Evolutionary conservation across 108 stramenopile species (phyloP), one percentile per base, ranked within the genome.

Genomic region (Fragilaria crotonensis): DNA sequence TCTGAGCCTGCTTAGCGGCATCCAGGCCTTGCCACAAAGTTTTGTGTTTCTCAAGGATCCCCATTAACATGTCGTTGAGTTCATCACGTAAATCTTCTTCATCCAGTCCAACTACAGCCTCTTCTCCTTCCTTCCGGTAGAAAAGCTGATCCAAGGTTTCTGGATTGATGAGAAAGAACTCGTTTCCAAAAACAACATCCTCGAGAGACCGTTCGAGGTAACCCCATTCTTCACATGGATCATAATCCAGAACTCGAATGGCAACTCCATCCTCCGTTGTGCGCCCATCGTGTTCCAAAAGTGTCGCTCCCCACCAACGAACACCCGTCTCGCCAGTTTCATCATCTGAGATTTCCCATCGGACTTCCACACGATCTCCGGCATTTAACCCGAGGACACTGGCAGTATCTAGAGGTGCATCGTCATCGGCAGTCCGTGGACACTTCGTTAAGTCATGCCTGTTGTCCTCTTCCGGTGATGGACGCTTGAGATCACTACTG

Each of bases 231-330:
- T 56, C 62, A n/a, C 33, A 59, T 9, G 73, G 59, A 54, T 80
- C 79, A 56, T 84, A 80, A 18, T 67, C 64, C 31, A 80, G 54
- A 5, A 45, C 52, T 9, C 79, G 76, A 49, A 84, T 70, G 23
- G 79, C 73, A 25, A 83, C 78, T 33, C 60, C 53, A 46, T 68
- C 73, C 25, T 59, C 11, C 1, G 51, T 55, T 18, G 71, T 72
- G 0, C 71, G 41, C 3, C 78, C 82, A 63, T 83, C 82, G 36
- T 60, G 63, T 30, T 59, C 46, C 36, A 79, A 32, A 23, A 83
- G 57, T 3, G 72, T 71, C 21, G 72, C 75, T n/a, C 62, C 63
- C 82, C 82, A 83, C 82, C 82, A 83, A 18, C 30, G 57, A 9
- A 26, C 30, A 17, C 59, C 11, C 17, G 63, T 48, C 11, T 47